A percentile compares a stretch with the other conserved stretches of the same genome.
Conservation (phyloP, 306 rosid genomes). For the Ammopiptanthus mongolicus region DNA sequence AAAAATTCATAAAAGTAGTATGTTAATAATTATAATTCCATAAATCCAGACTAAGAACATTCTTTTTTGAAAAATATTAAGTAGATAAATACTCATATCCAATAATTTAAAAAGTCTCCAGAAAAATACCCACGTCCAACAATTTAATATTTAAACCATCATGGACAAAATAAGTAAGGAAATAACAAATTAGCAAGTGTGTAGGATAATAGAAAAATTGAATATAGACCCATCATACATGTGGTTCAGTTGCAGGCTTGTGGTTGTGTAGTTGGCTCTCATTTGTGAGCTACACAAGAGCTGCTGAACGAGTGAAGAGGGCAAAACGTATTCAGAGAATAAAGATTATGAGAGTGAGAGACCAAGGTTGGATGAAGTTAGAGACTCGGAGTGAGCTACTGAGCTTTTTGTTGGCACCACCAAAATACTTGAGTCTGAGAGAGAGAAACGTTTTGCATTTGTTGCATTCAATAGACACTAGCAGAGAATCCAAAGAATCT, state of each 20-base stretch:
- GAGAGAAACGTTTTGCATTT: not conserved
- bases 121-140: too few relatives aligned
- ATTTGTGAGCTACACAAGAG: not conserved
- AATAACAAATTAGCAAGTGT: not conserved
- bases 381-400: not conserved
- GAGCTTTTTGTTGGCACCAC: too few relatives aligned
- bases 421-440: too few relatives aligned
- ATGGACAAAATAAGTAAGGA: not conserved
- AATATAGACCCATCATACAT: not conserved
- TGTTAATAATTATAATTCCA: too few relatives aligned
- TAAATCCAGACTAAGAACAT: too few relatives aligned
- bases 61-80: too few relatives aligned
- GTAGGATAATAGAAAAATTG: not conserved
- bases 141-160: not conserved
- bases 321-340: not conserved
- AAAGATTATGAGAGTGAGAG: not conserved
- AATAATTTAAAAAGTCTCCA: too few relatives aligned
- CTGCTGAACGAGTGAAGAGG: not conserved
- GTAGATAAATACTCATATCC: too few relatives aligned
- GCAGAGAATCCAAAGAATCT: not conserved
- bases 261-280: not conserved
- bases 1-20: too few relatives aligned
- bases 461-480: not conserved
- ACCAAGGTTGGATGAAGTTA: not conserved
- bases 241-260: not conserved